These are phyloP conservation scores for Myxozyma monticola DNA, from an alignment of 805 yeast species.

Conservation along the genomic window DNA sequence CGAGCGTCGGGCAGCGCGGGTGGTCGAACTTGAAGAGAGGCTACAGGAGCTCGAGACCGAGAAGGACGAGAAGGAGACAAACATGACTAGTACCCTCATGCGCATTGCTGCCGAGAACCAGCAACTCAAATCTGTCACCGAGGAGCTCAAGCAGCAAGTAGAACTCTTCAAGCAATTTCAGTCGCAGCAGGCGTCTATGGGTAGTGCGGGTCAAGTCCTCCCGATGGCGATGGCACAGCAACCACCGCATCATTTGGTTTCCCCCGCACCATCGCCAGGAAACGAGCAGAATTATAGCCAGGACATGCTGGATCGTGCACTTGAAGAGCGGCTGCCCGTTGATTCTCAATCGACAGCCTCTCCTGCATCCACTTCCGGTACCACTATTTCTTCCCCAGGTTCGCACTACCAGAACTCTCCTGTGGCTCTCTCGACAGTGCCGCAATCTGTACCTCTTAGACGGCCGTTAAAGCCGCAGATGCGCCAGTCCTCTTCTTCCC, in stretches of 20 bases:
- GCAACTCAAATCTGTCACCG: constrained; percentile 33
- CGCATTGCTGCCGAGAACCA: constrained; percentile 41
- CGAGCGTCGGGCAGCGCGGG: constrained; percentile 80
- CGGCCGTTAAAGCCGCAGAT: constrained; percentile 13
- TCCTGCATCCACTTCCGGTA: constrained; percentile 14
- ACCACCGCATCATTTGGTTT: constrained; percentile 45
- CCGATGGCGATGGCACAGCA: constrained; percentile 7
- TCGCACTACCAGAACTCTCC: constrained; percentile 8
- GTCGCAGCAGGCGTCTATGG: constrained; percentile 28
- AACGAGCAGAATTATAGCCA: constrained; percentile 21
- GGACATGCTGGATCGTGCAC: constrained; percentile 28
- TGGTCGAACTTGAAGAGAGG: constrained; percentile 72
- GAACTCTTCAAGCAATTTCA: constrained; percentile 28
- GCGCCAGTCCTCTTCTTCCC: not conserved
- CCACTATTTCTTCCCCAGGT: constrained; percentile 11
- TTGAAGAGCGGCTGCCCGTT: constrained; percentile 29
- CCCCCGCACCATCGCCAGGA: constrained; percentile 56
- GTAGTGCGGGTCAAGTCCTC: constrained; percentile 2
- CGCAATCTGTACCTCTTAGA: constrained; percentile 13
- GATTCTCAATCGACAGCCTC: constrained; percentile 12
- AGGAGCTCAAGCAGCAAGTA: constrained; percentile 28
- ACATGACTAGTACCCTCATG: constrained; percentile 25
- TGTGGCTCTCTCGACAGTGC: not conserved
- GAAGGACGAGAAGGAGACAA: constrained; percentile 46
- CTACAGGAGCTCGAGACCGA: constrained; percentile 67